Evolutionary conservation across 148 eudicot genomes (phyloP).

Genomic region (Vaccinium macrocarpon): DNA sequence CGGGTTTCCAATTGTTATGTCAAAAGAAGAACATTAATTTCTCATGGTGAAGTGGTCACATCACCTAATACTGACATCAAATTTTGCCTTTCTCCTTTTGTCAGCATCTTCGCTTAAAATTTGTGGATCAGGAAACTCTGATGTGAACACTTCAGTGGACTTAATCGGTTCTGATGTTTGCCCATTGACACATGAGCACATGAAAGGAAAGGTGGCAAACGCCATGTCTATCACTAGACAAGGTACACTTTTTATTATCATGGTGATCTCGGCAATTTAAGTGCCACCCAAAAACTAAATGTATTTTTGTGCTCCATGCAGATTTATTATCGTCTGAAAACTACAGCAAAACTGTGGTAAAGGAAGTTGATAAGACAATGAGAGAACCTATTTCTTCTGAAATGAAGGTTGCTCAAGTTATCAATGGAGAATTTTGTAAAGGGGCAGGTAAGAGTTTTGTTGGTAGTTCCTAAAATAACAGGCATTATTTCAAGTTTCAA

Average conservation of each 20-base stretch:
- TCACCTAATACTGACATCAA: constrained; percentile 10
- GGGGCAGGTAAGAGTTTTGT: constrained; percentile 9
- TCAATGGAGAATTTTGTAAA: constrained; percentile 4
- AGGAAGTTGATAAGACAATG: constrained; percentile 10
- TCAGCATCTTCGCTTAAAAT: constrained; percentile 15
- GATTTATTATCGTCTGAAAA: background rate
- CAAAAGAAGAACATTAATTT: background rate
- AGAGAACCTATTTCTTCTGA: constrained; percentile 4
- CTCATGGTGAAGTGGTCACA: background rate
- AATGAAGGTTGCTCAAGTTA: background rate
- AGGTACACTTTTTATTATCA: constrained; percentile 16
- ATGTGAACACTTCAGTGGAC: constrained; percentile 5
- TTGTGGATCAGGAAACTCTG: constrained; percentile 15
- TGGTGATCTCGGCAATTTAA: background rate
- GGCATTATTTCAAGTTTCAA: background rate
- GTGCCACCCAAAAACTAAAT: background rate
- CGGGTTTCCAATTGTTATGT: constrained; percentile 17
- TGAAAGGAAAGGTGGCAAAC: constrained; percentile 1
- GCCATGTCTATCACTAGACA: background rate
- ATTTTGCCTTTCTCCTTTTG: constrained; percentile 13
- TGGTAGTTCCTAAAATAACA: background rate
- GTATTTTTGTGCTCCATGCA: background rate
- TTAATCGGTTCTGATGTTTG: constrained; percentile 12
- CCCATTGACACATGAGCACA: background rate
- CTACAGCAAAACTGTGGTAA: constrained; percentile 4